These are phyloP conservation scores for Xenoacremonium recifei DNA, from an alignment of 2,329 filamentous ascomycete genomes.

Conservation along the genomic window DNA sequence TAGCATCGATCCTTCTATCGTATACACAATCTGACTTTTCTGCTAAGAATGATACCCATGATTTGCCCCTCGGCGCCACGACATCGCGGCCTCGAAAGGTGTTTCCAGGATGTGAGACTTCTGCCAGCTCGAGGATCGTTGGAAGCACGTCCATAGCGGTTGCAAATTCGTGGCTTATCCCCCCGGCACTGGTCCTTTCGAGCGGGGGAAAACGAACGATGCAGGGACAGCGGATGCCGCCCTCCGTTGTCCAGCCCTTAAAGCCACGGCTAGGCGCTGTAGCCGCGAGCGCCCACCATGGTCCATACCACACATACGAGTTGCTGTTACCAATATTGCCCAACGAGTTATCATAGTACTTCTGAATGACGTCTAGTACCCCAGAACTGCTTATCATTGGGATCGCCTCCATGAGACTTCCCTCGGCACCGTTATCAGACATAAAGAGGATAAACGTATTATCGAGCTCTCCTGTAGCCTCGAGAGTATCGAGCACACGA, in stretches of 20 bases:
- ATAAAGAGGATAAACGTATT: not conserved
- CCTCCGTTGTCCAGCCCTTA: not conserved
- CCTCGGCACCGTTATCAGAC: not conserved
- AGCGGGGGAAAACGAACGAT: not conserved
- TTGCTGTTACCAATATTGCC: not conserved
- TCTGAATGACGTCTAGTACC: no score
- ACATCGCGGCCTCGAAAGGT: not conserved
- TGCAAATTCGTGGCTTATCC: not conserved
- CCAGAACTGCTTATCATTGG: not conserved
- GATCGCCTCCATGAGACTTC: not conserved
- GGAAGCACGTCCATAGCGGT: not conserved
- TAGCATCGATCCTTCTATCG: not conserved
- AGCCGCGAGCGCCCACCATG: not conserved
- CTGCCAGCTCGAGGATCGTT: not conserved
- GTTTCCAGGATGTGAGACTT: not conserved
- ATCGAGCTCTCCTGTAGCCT: not conserved
- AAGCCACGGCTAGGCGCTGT: not conserved
- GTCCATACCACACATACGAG: not conserved
- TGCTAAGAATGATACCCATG: not conserved
- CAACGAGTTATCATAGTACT: not conserved
- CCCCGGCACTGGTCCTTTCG: not conserved
- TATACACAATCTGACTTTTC: not conserved
- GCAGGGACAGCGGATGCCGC: not conserved
- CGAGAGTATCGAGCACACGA: not conserved
- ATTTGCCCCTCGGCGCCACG: not conserved